Base-by-base conservation (phyloP, 176 grass and related monocot genomes). In the Bromus sterilis region DNA sequence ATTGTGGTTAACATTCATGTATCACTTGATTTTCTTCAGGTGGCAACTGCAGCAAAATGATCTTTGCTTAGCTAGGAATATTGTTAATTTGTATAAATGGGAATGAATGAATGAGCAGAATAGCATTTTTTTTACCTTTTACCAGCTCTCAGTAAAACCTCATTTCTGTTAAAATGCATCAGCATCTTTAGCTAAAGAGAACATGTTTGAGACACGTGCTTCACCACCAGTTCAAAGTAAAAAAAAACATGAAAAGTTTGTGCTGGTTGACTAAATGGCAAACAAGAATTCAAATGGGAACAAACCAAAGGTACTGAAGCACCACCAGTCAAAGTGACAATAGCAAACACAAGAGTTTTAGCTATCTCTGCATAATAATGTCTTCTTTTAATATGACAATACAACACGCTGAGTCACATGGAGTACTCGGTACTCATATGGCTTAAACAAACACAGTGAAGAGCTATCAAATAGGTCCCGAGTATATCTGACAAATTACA, bases 401-500 rank as follows among this genome's bases (percentile, higher is more conserved):
- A 77, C 77, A 89, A 46, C 55, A 81, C 30, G 40, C 24, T 28
- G 40, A 59, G 16, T 53, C 33, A 41, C 42, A 73, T 9, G 24
- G 33, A 51, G 49, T 80, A 48, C 46, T 81, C 64, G 5, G 12
- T 62, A 67, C 29, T 12, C 9, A 9, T 51, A 59, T 29, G 21
- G 51, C 20, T 44, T 67, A 71, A 64, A 6, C 39, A 48, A 43
- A 30, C 5, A 18, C 24, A 31, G 56, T 71, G 64, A 23, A 53
- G 5, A 40, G 39, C 29, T 57, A 70, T 76, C 29, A 16, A 89
- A 76, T 65, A 8, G 13, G 15, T 28, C 14, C 14, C 9, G 71
- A 42, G 62, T 57, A 53, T 43, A 81, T 48, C 63, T 51, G 2
- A 74, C 9, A 26, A 62, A 78, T 61, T 66, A 82, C 89, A 84